Percentiles rank a stretch among this genome's conserved stretches.
These are phyloP conservation scores for Salix suchowensis DNA, from an alignment of 345 rosid species.

Conservation along the genomic window DNA sequence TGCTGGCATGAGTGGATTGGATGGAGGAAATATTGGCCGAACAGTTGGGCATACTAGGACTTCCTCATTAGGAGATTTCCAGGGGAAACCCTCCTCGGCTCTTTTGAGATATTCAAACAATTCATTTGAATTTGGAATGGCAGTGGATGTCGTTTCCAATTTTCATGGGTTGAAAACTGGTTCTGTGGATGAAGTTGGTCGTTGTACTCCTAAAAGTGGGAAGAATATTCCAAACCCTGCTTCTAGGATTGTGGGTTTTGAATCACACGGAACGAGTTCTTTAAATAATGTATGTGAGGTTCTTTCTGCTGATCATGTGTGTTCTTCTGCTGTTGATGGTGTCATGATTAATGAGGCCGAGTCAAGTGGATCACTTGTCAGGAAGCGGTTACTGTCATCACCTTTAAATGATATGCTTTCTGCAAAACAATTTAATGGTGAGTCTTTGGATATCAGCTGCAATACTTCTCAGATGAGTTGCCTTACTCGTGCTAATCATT, in stretches of 20 bases:
- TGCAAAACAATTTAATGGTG: constrained; percentile 51
- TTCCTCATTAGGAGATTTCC: constrained; percentile 52
- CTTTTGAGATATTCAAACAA: constrained; percentile 40
- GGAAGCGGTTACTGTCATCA: constrained; percentile 60
- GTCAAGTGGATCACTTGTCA: constrained; percentile 50
- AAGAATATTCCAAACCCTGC: constrained; percentile 40
- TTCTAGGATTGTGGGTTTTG: constrained; percentile 79
- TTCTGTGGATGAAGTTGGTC: constrained; percentile 34
- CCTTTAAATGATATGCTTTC: constrained; percentile 57
- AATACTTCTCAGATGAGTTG: constrained; percentile 36
- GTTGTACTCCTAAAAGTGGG: constrained; percentile 30
- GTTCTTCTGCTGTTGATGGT: constrained; percentile 29
- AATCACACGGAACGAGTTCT: constrained; percentile 39
- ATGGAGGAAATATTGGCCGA: constrained; percentile 30
- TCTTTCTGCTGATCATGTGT: constrained; percentile 27
- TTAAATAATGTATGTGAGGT: constrained; percentile 26
- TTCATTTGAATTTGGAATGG: constrained; percentile 28
- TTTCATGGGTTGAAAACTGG: constrained; percentile 40
- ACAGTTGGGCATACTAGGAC: constrained; percentile 26
- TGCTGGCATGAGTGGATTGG: constrained; percentile 48
- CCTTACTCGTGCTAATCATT: constrained; percentile 25
- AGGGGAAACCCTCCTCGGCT: constrained; percentile 45
- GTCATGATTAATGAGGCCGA: constrained; percentile 37
- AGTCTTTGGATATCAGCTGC: constrained; percentile 51
- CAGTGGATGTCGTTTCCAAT: constrained; percentile 36